Conservation (phyloP, 2,329 filamentous ascomycete species). For the Blumeria hordei region DNA sequence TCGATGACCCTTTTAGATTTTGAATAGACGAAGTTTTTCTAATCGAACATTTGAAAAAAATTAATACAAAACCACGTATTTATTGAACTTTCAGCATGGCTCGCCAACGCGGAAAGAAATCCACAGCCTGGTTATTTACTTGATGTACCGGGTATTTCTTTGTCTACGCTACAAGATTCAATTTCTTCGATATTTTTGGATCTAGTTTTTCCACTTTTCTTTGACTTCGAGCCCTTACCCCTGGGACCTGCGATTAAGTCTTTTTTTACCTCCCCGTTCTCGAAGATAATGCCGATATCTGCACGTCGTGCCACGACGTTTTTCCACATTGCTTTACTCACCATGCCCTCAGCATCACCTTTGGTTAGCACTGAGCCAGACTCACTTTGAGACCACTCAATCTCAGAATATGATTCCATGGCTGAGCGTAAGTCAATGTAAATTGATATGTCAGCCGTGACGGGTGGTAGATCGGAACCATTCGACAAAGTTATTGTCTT, state of each 20-base stretch:
- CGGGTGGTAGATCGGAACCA: slow-evolving; percentile 12
- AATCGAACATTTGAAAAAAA: no score
- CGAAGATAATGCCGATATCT: slow-evolving; percentile 20
- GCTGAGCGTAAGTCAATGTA: slow-evolving; percentile 18
- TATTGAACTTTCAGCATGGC: no score
- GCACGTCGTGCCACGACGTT: slow-evolving; percentile 19
- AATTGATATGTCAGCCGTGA: slow-evolving; percentile 19
- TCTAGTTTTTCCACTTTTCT: slow-evolving; percentile 17
- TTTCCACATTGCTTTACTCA: slow-evolving; percentile 19
- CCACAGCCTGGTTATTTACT: neutral
- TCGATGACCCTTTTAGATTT: no score
- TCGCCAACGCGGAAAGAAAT: no score
- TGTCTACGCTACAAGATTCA: slow-evolving; percentile 12
- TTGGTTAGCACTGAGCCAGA: slow-evolving; percentile 17
- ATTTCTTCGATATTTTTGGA: slow-evolving; percentile 10
- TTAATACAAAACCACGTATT: no score
- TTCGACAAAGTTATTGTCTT: slow-evolving; percentile 14
- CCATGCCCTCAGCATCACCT: slow-evolving; percentile 9
- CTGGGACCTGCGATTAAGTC: slow-evolving; percentile 20
- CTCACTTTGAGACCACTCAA: slow-evolving; percentile 18
- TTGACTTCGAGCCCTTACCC: slow-evolving; percentile 19
- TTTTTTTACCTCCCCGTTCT: slow-evolving; percentile 20
- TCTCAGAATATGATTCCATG: slow-evolving; percentile 14
- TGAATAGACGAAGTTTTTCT: no score
- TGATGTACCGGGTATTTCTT: slow-evolving; percentile 9